Conservation (phyloP, 495 filamentous ascomycete species). For the Daldinia bambusicola region DNA sequence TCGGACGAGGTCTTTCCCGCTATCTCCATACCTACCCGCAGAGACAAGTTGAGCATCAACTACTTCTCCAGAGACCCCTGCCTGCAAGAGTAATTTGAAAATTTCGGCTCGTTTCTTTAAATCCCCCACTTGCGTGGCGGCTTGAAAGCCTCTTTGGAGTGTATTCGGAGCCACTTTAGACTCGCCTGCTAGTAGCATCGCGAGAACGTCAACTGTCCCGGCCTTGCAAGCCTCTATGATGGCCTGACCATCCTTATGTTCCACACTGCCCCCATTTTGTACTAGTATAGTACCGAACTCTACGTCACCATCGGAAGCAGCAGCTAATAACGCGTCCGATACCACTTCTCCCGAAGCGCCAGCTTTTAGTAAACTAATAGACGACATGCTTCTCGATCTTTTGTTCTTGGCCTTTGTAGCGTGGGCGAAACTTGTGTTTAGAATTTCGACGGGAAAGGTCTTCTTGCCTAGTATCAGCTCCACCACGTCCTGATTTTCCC, state of each 20-base stretch:
- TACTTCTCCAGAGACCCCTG: conserved; percentile 54
- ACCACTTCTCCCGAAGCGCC: conserved; percentile 50
- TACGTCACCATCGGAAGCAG: conserved; percentile 58
- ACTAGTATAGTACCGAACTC: conserved; percentile 54
- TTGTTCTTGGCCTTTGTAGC: conserved; percentile 49
- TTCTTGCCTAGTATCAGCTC: conserved; percentile 53
- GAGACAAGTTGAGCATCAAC: conserved; percentile 58
- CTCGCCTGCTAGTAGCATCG: conserved; percentile 52
- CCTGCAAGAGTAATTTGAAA: conserved; percentile 55
- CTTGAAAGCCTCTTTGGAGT: conserved; percentile 55
- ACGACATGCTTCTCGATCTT: conserved; percentile 48
- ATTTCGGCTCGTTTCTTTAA: conserved; percentile 53
- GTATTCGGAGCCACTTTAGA: conserved; percentile 48
- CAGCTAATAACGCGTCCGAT: conserved; percentile 54
- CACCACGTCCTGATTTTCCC: conserved; percentile 50
- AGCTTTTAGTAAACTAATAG: conserved; percentile 50
- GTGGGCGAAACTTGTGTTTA: conserved; percentile 48
- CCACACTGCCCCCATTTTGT: conserved; percentile 54
- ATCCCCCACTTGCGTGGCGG: conserved; percentile 55
- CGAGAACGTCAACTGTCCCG: conserved; percentile 52
- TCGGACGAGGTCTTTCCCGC: conserved; percentile 53
- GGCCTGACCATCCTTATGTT: conserved; percentile 58
- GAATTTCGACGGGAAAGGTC: conserved; percentile 41
- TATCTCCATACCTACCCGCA: conserved; percentile 56
- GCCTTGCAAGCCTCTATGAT: conserved; percentile 57